These are phyloP conservation scores for Amauroascus verrucosus DNA, from an alignment of 2,329 filamentous ascomycete genomes.

Conservation along the genomic window DNA sequence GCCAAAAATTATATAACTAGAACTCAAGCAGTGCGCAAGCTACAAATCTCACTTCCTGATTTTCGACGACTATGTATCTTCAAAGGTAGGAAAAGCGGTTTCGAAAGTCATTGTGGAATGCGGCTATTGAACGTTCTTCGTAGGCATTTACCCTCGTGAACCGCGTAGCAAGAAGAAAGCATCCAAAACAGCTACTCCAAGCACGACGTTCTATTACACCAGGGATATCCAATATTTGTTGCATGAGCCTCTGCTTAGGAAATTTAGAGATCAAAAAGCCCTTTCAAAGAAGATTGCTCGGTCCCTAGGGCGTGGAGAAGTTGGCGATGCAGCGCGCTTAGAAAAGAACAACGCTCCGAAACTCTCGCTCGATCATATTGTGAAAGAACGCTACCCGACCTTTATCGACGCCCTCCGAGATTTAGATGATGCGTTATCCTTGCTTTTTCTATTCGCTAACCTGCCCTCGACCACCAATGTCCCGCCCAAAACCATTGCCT, in stretches of 20 bases:
- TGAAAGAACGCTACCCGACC: constrained; percentile 95
- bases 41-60: constrained; percentile 92
- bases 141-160: constrained; percentile 89
- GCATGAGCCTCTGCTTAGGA: constrained; percentile 85
- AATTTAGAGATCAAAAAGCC: constrained; percentile 94
- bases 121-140: constrained; percentile 13
- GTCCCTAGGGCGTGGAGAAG: constrained; percentile 83
- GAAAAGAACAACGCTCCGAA: constrained; percentile 85
- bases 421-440: constrained; percentile 89
- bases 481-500: constrained; percentile 87
- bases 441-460: constrained; percentile 96
- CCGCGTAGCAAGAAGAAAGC: constrained; percentile 96
- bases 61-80: constrained; percentile 98
- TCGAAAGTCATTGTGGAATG: too few species aligned
- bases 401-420: constrained; percentile 91
- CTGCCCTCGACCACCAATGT: constrained; percentile 82
- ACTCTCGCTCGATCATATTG: constrained; percentile 89
- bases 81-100: constrained; percentile 53
- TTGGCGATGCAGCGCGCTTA: constrained; percentile 73
- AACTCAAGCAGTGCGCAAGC: constrained; percentile 92
- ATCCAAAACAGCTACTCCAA: constrained; percentile 76
- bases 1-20: constrained; percentile 98
- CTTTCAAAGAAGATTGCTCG: constrained; percentile 95
- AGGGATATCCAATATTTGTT: constrained; percentile 98
- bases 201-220: constrained; percentile 83